A percentile compares a stretch with the other conserved stretches of the same genome.
phyloP scores from a whole-genome alignment of 2,329 filamentous ascomycete species.

The Coniochaeta sp. region DNA sequence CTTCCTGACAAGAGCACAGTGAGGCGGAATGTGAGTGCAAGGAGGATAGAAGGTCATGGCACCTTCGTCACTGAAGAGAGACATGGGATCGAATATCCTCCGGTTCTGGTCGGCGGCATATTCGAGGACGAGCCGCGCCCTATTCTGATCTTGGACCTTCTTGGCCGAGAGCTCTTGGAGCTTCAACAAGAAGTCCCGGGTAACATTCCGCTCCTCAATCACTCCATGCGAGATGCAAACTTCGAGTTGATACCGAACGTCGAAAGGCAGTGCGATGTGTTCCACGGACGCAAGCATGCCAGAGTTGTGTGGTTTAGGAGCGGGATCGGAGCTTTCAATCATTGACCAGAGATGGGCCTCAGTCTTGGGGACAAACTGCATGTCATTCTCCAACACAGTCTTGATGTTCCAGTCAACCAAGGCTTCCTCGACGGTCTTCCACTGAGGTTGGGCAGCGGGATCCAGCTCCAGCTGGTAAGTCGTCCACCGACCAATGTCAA shows the following conservation, averaged over 20 bases:
- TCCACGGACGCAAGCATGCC: slow-evolving; percentile 26
- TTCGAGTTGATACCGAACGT: slow-evolving; percentile 83
- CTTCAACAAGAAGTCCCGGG: slow-evolving; percentile 55
- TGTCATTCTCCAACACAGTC: slow-evolving; percentile 26
- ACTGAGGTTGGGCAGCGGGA: slow-evolving; percentile 20
- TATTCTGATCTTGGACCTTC: slow-evolving; percentile 26
- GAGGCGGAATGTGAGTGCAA: slow-evolving; percentile 50
- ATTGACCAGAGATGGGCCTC: slow-evolving; percentile 31
- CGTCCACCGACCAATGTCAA: slow-evolving; percentile 52
- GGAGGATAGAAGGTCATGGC: slow-evolving; percentile 39
- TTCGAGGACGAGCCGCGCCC: slow-evolving; percentile 64
- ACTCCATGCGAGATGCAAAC: slow-evolving; percentile 79
- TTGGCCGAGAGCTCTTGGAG: slow-evolving; percentile 39
- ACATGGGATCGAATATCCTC: slow-evolving; percentile 61
- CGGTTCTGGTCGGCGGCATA: slow-evolving; percentile 60
- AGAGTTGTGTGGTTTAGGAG: slow-evolving; percentile 9
- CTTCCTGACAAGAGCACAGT: slow-evolving; percentile 71
- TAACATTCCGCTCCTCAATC: slow-evolving; percentile 71
- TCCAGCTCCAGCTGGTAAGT: slow-evolving; percentile 42
- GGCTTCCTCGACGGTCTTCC: slow-evolving; percentile 39
- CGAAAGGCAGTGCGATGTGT: slow-evolving; percentile 51
- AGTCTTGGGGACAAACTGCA: slow-evolving; percentile 30
- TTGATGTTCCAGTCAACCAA: slow-evolving; percentile 69
- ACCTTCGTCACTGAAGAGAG: slow-evolving; percentile 55
- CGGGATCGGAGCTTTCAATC: slow-evolving; percentile 23